phyloP scores from a whole-genome alignment of 768 basidiomycete species.

The Postia placenta region DNA sequence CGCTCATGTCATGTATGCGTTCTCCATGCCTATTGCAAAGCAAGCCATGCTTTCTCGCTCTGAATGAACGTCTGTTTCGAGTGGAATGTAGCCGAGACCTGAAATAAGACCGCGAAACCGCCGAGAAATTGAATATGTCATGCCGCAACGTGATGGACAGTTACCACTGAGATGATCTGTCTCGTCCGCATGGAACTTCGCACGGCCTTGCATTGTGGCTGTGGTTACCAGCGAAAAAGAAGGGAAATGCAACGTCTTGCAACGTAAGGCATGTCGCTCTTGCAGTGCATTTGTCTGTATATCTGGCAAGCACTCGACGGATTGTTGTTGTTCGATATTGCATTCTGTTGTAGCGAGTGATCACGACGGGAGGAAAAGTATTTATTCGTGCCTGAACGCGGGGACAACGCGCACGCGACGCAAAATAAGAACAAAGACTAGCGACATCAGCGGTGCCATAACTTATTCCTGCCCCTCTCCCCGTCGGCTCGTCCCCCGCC shows the following conservation, averaged over 20 bases:
- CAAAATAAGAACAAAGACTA: slow-evolving; percentile 8
- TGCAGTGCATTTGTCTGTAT: too few species aligned
- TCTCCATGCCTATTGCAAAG: slow-evolving; percentile 5
- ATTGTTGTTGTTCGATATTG: too few species aligned
- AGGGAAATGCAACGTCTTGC: too few species aligned
- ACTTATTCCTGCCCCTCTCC: slow-evolving; percentile 12
- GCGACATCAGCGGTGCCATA: slow-evolving; percentile 3
- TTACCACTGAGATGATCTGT: background rate
- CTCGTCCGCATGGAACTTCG: background rate
- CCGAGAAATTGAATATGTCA: background rate
- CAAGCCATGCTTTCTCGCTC: slow-evolving; percentile 3
- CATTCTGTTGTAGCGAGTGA: too few species aligned
- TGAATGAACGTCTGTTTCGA: background rate
- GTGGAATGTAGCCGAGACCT: background rate
- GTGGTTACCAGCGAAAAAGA: too few species aligned
- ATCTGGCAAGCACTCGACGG: too few species aligned
- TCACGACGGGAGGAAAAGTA: too few species aligned
- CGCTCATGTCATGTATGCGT: slow-evolving; percentile 8
- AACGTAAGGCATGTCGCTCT: too few species aligned
- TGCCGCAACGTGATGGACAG: background rate
- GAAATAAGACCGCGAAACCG: background rate
- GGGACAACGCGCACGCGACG: background rate
- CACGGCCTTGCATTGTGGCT: background rate
- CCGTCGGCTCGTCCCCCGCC: slow-evolving; percentile 2
- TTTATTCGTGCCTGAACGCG: too few species aligned